Base-by-base conservation (phyloP, 2,329 filamentous ascomycete species). In the Ophiostoma triangulosporum region DNA sequence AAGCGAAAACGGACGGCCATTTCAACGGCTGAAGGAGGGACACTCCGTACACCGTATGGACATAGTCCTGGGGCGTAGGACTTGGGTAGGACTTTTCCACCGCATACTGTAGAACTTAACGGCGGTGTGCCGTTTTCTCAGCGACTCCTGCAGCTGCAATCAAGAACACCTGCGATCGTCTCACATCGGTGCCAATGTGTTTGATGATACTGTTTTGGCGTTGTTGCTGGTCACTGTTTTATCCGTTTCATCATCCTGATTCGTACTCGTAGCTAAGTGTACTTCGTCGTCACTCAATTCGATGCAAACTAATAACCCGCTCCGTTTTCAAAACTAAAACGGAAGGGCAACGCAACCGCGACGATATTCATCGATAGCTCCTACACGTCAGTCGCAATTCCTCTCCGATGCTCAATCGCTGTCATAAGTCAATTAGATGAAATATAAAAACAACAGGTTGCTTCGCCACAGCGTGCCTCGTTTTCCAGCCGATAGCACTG, bases 381-480 rank as follows among this genome's bases (percentile, higher is more conserved):
- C 20, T 40, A 9, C 32, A 40, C 9, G 36, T 35, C 11, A 6
- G 32, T 35, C 32, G 32, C 14, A 35, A 9, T 35, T 31, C n/a
- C n/a, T n/a, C n/a, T n/a, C n/a, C n/a, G n/a, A n/a, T n/a, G n/a
- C n/a, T n/a, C 12, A 14, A 35, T 35, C 32, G 3, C n/a, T n/a
- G n/a, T n/a, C n/a, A 24, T 24, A 7, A 12, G n/a, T 35, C 12
- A 40, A 22, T 7, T 9, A 40, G 22, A 22, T 9, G 17, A 40
- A 43, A 43, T 43, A 11, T 43, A 43, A 43, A 43, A 43, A 43
- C 7, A 43, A 31, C 29, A 31, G 29, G 7, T n/a, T 50, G 50
- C 53, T 51, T 45, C 53, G 53, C 53, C 53, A 51, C 53, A 49
- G 17, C 35, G 49, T 35, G 53, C 53, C 53, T 55, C 33, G 53